Evolutionary conservation across 257 asterid species (phyloP).

Genomic region (Mentha longifolia): DNA sequence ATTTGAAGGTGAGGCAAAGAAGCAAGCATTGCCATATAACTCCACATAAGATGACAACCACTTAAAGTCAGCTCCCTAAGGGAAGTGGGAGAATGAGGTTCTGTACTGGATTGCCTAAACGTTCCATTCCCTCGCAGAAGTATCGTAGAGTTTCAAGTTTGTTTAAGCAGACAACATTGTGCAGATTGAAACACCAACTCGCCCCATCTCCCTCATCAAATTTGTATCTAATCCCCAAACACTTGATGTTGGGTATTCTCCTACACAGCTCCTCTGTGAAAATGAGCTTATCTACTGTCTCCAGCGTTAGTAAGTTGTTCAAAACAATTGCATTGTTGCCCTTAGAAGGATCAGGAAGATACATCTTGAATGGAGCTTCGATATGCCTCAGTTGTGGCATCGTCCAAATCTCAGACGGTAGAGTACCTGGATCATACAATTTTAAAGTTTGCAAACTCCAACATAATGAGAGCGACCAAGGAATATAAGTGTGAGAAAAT

Average conservation of each 20-base stretch:
- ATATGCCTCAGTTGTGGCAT: background rate
- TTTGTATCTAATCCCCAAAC: too few relatives aligned
- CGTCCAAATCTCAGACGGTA: background rate
- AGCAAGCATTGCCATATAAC: background rate
- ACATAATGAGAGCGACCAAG: background rate
- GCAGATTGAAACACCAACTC: background rate
- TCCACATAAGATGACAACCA: background rate
- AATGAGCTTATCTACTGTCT: background rate
- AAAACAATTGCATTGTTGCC: background rate
- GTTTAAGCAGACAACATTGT: background rate
- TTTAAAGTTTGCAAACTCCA: conserved; percentile 26
- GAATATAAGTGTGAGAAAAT: background rate
- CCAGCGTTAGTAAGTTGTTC: background rate
- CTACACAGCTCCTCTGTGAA: background rate
- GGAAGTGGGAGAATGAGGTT: background rate
- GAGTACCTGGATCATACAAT: background rate
- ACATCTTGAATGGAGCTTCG: background rate
- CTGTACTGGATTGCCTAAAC: too few relatives aligned
- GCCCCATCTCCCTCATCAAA: too few relatives aligned
- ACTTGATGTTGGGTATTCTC: background rate
- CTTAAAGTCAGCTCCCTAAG: background rate
- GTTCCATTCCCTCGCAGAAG: too few relatives aligned
- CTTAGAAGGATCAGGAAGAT: background rate
- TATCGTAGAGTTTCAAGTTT: background rate
- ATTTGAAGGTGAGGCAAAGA: background rate